Evolutionary conservation across 108 stramenopile genomes (phyloP), one percentile per base, ranked within the genome.

Genomic region (Tribonema minus): DNA sequence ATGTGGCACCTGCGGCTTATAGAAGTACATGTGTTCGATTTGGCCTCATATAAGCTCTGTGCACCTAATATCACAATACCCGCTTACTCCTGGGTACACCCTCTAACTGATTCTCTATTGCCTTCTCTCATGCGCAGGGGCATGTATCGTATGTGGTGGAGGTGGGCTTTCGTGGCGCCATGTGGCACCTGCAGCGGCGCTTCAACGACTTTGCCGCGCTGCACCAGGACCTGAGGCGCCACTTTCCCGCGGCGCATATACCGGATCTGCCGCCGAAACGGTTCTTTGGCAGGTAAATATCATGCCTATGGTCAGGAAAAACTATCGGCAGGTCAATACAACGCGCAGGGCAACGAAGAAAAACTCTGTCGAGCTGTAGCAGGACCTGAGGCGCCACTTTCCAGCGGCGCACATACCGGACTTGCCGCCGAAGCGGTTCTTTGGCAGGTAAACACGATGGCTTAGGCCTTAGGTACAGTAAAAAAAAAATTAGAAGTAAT

Each of bases 161-260:
- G 77, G 77, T 79, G 30, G 35, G 39, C 25, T 79, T 70, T 25
- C 68, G 68, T 23, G 67, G 67, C 1, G 58, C 68, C 0, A 70
- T 28, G 46, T 79, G 77, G 77, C n/a, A 20, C 29, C 46, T 79
- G 54, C 64, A 79, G 30, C 64, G 66, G 68, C 67, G 77, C 6
- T 79, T 60, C 77, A 79, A 79, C 27, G 77, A 79, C 33, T 79
- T 79, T 64, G 68, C 36, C 7, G 37, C 58, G 25, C 68, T 79
- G 3, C 67, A 70, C 7, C 67, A 70, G 25, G 61, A 41, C 26
- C 77, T 79, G 0, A 20, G 35, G 30, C 77, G 77, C 2, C 67
- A 79, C 33, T 61, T 62, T 35, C 33, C 41, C n/a, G 61, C 64
- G 54, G 37, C 26, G 58, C 60, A 79, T 37, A 12, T 73, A 3